Evolutionary conservation across 2,329 filamentous ascomycete genomes (phyloP).

Genomic region (Colletotrichum sojae): DNA sequence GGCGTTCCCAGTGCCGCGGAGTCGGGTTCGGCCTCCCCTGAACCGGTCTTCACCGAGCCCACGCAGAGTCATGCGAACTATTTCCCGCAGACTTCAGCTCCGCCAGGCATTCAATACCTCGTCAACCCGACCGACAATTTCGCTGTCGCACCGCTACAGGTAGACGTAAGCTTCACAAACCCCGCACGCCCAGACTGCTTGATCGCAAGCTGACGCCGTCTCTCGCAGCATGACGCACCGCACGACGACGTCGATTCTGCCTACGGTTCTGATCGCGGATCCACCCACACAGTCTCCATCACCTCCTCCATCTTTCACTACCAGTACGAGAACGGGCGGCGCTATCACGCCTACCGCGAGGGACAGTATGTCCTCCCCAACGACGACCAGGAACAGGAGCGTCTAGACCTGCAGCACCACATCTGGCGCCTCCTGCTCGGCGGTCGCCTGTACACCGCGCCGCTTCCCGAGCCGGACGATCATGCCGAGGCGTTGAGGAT

Average conservation of each 20-base stretch:
- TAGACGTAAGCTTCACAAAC: slow-evolving; percentile 43
- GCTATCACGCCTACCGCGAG: slow-evolving; percentile 63
- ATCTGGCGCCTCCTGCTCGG: slow-evolving; percentile 51
- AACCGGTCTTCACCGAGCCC: background rate
- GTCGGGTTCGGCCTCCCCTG: slow-evolving; percentile 8
- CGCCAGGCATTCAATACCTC: slow-evolving; percentile 30
- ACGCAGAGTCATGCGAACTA: background rate
- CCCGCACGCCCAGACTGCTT: background rate
- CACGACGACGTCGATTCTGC: slow-evolving; percentile 49
- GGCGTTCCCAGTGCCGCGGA: slow-evolving; percentile 28
- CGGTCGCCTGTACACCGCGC: slow-evolving; percentile 48
- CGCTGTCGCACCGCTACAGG: slow-evolving; percentile 44
- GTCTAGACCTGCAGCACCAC: slow-evolving; percentile 55
- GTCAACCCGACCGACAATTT: slow-evolving; percentile 41
- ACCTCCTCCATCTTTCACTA: slow-evolving; percentile 61
- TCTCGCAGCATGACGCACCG: slow-evolving; percentile 32
- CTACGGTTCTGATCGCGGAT: slow-evolving; percentile 51
- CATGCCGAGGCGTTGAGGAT: slow-evolving; percentile 53
- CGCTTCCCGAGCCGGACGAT: slow-evolving; percentile 48
- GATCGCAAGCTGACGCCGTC: slow-evolving; percentile 2
- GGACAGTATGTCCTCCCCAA: slow-evolving; percentile 52
- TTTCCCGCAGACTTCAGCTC: background rate
- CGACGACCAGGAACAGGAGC: slow-evolving; percentile 44
- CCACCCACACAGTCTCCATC: slow-evolving; percentile 52
- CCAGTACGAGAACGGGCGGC: slow-evolving; percentile 62